Conservation (phyloP, 148 eudicot species). For the Camellia japonica region DNA sequence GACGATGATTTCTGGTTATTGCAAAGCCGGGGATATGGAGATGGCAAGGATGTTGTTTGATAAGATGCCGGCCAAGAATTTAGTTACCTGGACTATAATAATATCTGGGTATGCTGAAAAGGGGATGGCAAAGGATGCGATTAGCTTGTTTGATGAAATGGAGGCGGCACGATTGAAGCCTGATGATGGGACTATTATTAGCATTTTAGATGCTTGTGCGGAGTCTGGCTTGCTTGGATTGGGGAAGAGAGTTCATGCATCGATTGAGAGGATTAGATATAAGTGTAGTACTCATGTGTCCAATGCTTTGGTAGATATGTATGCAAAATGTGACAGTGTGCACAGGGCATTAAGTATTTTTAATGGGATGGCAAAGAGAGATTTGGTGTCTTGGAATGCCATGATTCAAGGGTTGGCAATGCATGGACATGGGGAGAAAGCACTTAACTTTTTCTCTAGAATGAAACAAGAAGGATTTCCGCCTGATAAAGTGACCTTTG, state of each 20-base stretch:
- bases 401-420: slow-evolving; percentile 82
- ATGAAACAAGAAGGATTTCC: slow-evolving; percentile 64
- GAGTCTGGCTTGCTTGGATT: slow-evolving; percentile 75
- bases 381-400: slow-evolving; percentile 83
- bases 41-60: slow-evolving; percentile 78
- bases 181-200: slow-evolving; percentile 66
- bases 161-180: slow-evolving; percentile 42
- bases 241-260: slow-evolving; percentile 61
- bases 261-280: slow-evolving; percentile 38
- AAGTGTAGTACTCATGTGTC: slow-evolving; percentile 42
- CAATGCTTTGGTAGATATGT: slow-evolving; percentile 87
- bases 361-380: slow-evolving; percentile 51
- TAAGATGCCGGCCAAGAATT: slow-evolving; percentile 76
- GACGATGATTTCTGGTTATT: slow-evolving; percentile 71
- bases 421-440: slow-evolving; percentile 74
- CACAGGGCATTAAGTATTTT: slow-evolving; percentile 53
- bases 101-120: slow-evolving; percentile 76
- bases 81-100: slow-evolving; percentile 85
- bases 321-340: slow-evolving; percentile 73
- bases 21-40: slow-evolving; percentile 67
- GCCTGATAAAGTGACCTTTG: slow-evolving; percentile 76
- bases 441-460: slow-evolving; percentile 55
- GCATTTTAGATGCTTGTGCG: slow-evolving; percentile 74
- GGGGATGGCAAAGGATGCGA: slow-evolving; percentile 74
- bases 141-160: slow-evolving; percentile 57